Evolutionary conservation across 768 basidiomycete species (phyloP), one percentile per base, ranked within the genome.

Genomic region (Lactarius pseudohatsudake): DNA sequence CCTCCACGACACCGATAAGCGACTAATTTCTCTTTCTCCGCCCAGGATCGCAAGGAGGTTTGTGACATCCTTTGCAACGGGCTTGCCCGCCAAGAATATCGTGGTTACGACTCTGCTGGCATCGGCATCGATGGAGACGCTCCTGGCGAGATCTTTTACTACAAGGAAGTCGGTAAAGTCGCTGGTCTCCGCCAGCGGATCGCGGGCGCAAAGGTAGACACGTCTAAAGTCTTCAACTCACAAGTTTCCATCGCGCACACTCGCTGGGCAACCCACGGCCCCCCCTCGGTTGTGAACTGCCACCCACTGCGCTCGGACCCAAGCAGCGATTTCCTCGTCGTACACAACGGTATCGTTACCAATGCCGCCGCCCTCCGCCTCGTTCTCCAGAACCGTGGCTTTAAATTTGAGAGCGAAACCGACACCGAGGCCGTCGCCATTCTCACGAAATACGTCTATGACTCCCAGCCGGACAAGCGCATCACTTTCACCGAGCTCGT

Each of bases 261-360:
- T 15, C 92, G 97, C 71, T 99, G 97, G 97, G 97, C 97, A 2
- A 99, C 97, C 22, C 97, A 99, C 75, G 97, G 97, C 43, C 85
- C 88, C 22, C 96, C 95, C 26, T 90, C 89, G 4, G 84, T 86
- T 61, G 77, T 84, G 72, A 99, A 99, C 79, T 98, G 96, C 80
- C 97, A 99, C 77, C 97, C 97, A 62, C 86, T 97, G 73, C 88
- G 88, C 73, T 92, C 91, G 18, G 94, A 96, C 73, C 79, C 85
- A 30, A 81, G 77, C 62, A 81, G 84, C 66, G 95, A 98, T 74
- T 98, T 99, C 80, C 86, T 88, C 65, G 79, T 98, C 72, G 96
- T 99, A 32, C 97, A 99, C 85, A 98, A 99, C 73, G 97, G 97
- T 74, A 98, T 98, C 75, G 96, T 98, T 74, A 99, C 96, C 78